A percentile compares a stretch with the other conserved stretches of the same genome.
phyloP scores from a whole-genome alignment of 2,329 filamentous ascomycete species.

The Neophaeococcomyces mojaviensis region DNA sequence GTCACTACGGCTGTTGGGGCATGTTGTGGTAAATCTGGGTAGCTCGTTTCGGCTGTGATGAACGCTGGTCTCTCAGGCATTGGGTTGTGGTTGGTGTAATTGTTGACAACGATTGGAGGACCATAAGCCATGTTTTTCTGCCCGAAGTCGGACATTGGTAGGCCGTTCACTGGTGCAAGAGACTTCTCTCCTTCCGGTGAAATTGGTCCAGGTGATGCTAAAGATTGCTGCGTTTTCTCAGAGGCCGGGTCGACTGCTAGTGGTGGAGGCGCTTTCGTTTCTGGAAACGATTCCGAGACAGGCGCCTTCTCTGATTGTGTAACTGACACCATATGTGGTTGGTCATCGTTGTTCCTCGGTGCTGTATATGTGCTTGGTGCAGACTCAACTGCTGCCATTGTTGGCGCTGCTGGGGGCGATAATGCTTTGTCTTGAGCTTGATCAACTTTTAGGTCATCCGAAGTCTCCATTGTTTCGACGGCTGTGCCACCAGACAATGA shows the following conservation, averaged over 20 bases:
- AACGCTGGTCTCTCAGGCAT: slow-evolving; percentile 7
- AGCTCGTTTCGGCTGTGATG: slow-evolving; percentile 19
- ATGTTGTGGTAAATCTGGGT: slow-evolving; percentile 23
- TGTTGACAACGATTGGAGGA: background rate
- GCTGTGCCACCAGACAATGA: background rate
- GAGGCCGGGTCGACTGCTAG: background rate
- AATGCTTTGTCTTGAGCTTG: background rate
- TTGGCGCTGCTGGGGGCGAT: background rate
- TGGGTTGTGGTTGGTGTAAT: background rate
- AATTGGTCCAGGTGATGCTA: slow-evolving; percentile 50
- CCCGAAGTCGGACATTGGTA: slow-evolving; percentile 54
- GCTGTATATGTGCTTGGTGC: background rate
- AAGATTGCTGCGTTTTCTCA: slow-evolving; percentile 5
- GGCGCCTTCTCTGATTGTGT: slow-evolving; percentile 8
- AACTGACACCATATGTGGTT: slow-evolving; percentile 13
- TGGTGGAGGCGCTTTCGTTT: background rate
- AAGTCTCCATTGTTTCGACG: slow-evolving; percentile 7
- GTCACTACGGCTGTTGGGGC: slow-evolving; percentile 24
- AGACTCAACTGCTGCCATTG: background rate
- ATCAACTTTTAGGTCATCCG: background rate
- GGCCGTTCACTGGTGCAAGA: slow-evolving; percentile 56
- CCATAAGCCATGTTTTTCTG: slow-evolving; percentile 22
- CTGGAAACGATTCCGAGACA: background rate
- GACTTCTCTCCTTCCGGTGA: slow-evolving; percentile 56
- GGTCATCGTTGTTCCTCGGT: background rate